A percentile compares a stretch with the other conserved stretches of the same genome.
Conservation (phyloP, 2,329 filamentous ascomycete species). For the Apiospora pterosperma region DNA sequence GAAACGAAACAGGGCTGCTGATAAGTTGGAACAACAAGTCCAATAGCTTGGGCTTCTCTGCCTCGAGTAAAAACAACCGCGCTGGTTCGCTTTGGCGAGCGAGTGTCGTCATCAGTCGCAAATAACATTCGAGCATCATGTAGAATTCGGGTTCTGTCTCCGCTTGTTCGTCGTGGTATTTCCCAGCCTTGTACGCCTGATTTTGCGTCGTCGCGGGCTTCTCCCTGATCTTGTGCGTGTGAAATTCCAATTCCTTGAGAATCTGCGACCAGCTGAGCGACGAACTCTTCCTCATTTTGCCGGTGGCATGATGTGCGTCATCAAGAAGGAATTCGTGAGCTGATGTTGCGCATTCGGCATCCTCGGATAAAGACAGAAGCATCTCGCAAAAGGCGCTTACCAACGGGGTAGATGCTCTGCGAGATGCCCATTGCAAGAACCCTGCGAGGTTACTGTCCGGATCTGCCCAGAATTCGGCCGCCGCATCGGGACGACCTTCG, state of each 20-base stretch:
- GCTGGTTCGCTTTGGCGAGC: slow-evolving; percentile 70
- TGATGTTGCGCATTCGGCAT: slow-evolving; percentile 75
- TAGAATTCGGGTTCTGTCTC: slow-evolving; percentile 86
- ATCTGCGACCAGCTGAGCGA: slow-evolving; percentile 93
- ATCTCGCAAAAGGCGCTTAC: slow-evolving; percentile 97
- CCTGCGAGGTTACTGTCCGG: slow-evolving; percentile 90
- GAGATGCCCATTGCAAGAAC: slow-evolving; percentile 96
- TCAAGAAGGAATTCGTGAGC: slow-evolving; percentile 89
- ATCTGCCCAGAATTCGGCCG: slow-evolving; percentile 87
- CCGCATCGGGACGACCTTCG: slow-evolving; percentile 78
- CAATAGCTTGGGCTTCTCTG: slow-evolving; percentile 63
- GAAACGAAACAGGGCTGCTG: slow-evolving; percentile 70
- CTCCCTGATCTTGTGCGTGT: slow-evolving; percentile 74
- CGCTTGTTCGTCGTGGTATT: slow-evolving; percentile 62
- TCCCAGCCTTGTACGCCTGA: slow-evolving; percentile 53
- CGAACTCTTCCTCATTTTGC: slow-evolving; percentile 76
- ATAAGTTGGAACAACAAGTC: slow-evolving; percentile 76
- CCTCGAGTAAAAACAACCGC: slow-evolving; percentile 69
- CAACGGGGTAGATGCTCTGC: slow-evolving; percentile 89
- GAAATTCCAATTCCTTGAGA: slow-evolving; percentile 83
- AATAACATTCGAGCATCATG: slow-evolving; percentile 95
- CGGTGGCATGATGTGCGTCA: slow-evolving; percentile 69
- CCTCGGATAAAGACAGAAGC: slow-evolving; percentile 82
- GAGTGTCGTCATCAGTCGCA: slow-evolving; percentile 82
- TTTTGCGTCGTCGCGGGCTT: slow-evolving; percentile 55